These are phyloP conservation scores for Kickxella alabastrina DNA, from an alignment of 192 early-diverging fungal genomes.

Conservation along the genomic window DNA sequence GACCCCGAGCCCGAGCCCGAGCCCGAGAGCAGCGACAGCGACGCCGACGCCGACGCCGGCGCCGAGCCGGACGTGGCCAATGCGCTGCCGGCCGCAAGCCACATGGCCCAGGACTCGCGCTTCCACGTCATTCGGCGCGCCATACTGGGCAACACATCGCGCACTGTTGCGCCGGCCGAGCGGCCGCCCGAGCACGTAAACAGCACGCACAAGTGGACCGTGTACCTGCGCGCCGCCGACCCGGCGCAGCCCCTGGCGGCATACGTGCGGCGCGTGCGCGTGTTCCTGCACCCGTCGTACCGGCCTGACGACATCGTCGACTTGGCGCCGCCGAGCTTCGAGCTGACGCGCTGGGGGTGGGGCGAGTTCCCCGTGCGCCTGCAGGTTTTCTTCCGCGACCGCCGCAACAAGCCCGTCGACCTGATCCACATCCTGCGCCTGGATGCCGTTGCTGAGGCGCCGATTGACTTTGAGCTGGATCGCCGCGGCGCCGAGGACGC, in stretches of 20 bases:
- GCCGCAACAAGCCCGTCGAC: slow-evolving; percentile 79
- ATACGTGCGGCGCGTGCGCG: slow-evolving; percentile 77
- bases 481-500: slow-evolving; percentile 36
- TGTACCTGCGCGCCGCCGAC: slow-evolving; percentile 68
- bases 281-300: slow-evolving; percentile 87
- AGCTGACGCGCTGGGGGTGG: slow-evolving; percentile 87
- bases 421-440: slow-evolving; percentile 78
- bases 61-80: background rate
- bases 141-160: slow-evolving; percentile 71
- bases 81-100: slow-evolving; percentile 7
- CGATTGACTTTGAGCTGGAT: slow-evolving; percentile 81
- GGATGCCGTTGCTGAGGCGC: slow-evolving; percentile 74
- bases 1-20: slow-evolving; percentile 1
- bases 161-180: slow-evolving; percentile 58
- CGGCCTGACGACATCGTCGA: slow-evolving; percentile 86
- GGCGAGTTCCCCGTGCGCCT: slow-evolving; percentile 88
- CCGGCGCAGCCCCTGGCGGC: slow-evolving; percentile 49
- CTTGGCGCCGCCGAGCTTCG: slow-evolving; percentile 70
- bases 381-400: slow-evolving; percentile 77
- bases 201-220: slow-evolving; percentile 86
- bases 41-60: slow-evolving; percentile 13
- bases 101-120: slow-evolving; percentile 53
- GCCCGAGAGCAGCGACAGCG: slow-evolving; percentile 11
- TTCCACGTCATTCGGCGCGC: slow-evolving; percentile 70
- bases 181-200: slow-evolving; percentile 55